Evolutionary conservation across 257 asterid genomes (phyloP), one percentile per base, ranked within the genome.

Genomic region (Nicotiana tabacum): DNA sequence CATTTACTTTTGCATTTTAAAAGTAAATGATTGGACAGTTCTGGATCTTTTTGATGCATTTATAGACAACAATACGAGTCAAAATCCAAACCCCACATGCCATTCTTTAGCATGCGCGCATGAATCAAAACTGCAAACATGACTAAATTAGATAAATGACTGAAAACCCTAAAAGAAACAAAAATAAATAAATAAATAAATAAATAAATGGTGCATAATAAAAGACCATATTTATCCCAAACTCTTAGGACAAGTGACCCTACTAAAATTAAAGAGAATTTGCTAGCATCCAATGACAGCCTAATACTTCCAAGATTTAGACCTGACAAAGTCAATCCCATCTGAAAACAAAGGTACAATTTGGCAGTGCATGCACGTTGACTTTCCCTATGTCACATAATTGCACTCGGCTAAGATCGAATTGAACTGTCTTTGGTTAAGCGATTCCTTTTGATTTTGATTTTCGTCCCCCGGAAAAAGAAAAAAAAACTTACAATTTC

Each of bases 51-150:
- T 13, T 55, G n/a, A 55, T 55, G 60, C 60, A 55, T 55, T 0
- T 55, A 13, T 1, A 55, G n/a, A 55, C 30, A 18, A 55, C 5
- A 7, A 60, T 60, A 60, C 13, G 1, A 61, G n/a, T 12, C 37
- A 70, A 21, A 21, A 70, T 43, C 60, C 37, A 70, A 43, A 43
- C 78, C 78, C 35, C 37, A 43, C 78, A 70, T 70, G 60, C 78
- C 78, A 21, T 70, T 70, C 78, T 43, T 70, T 70, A 24, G 78
- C 78, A 70, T 70, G 78, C 78, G 78, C 78, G 6, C 58, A 43
- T 70, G 58, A 70, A 70, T 70, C 60, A 43, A 43, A 67, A 69
- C 60, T 70, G 9, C 37, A 39, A 43, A 69, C 33, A 69, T 69
- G 57, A 69, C n/a, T n/a, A 69, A 69, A 39, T 3, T 35, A n/a